Evolutionary conservation across 2,329 filamentous ascomycete species (phyloP).

Genomic region (Gaeumannomyces tritici): DNA sequence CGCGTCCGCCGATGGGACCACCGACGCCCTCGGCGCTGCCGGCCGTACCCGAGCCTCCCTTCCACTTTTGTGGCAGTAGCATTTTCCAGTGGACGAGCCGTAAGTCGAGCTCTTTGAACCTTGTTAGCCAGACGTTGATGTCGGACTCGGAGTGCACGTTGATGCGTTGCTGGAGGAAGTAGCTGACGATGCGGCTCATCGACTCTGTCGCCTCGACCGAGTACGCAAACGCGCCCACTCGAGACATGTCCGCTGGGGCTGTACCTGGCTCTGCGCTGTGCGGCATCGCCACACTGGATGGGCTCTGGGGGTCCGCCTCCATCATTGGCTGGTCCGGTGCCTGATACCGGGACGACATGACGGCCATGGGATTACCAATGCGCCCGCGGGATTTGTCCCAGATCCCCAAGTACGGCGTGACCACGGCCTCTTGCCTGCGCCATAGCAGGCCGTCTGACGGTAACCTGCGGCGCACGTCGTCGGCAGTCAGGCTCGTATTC

Average conservation of each 20-base stretch:
- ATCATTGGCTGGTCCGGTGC: neutral
- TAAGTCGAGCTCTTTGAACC: slow-evolving; percentile 30
- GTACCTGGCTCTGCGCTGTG: slow-evolving; percentile 3
- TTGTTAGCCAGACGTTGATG: slow-evolving; percentile 23
- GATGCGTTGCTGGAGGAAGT: slow-evolving; percentile 25
- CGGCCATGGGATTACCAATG: slow-evolving; percentile 18
- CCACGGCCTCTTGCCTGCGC: slow-evolving; percentile 18
- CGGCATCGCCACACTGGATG: neutral
- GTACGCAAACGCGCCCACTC: slow-evolving; percentile 26
- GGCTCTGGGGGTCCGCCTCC: neutral
- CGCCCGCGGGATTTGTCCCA: slow-evolving; percentile 20
- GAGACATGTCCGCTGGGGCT: slow-evolving; percentile 10
- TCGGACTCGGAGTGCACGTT: slow-evolving; percentile 11
- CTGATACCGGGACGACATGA: slow-evolving; percentile 8
- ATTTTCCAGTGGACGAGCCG: slow-evolving; percentile 22
- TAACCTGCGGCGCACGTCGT: slow-evolving; percentile 21
- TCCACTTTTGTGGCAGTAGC: slow-evolving; percentile 13
- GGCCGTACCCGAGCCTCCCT: slow-evolving; percentile 2
- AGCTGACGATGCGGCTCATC: slow-evolving; percentile 23
- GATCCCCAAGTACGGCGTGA: slow-evolving; percentile 24
- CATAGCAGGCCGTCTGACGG: slow-evolving; percentile 22
- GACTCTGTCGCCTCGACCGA: slow-evolving; percentile 26
- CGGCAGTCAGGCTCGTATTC: slow-evolving; percentile 21
- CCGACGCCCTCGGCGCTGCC: neutral
- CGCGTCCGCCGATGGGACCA: neutral